A percentile compares a stretch with the other conserved stretches of the same genome.
Conservation (phyloP, 345 rosid species). For the Durio zibethinus region DNA sequence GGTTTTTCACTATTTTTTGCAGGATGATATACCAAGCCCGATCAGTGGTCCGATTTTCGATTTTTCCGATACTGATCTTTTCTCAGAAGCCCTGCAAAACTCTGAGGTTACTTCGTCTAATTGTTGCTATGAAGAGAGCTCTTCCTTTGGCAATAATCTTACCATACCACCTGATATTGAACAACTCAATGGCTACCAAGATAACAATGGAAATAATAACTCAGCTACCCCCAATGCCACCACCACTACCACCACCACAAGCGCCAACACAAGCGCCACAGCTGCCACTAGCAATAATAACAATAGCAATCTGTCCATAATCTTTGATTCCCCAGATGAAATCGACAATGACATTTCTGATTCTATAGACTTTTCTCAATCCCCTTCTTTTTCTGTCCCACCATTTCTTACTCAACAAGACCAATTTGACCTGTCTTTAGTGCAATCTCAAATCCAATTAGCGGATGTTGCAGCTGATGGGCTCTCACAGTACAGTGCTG, state of each 20-base stretch:
- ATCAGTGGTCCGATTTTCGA: slow-evolving; percentile 62
- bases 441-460: slow-evolving; percentile 36
- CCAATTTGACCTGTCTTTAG: slow-evolving; percentile 54
- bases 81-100: slow-evolving; percentile 61
- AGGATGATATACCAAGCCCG: slow-evolving; percentile 84
- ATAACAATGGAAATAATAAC: slow-evolving; percentile 25
- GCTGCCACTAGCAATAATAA: slow-evolving; percentile 28
- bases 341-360: slow-evolving; percentile 74
- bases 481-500: slow-evolving; percentile 27
- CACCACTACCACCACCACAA: slow-evolving; percentile 26
- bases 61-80: slow-evolving; percentile 57
- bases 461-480: slow-evolving; percentile 34
- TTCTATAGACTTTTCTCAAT: slow-evolving; percentile 74
- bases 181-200: slow-evolving; percentile 30
- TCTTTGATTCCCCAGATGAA: slow-evolving; percentile 65
- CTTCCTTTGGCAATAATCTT: slow-evolving; percentile 36
- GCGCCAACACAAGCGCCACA: slow-evolving; percentile 22
- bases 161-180: slow-evolving; percentile 31
- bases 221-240: slow-evolving; percentile 9
- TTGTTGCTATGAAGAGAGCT: slow-evolving; percentile 53
- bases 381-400: slow-evolving; percentile 51
- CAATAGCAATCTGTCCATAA: slow-evolving; percentile 37
- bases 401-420: slow-evolving; percentile 44
- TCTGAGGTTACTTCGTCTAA: slow-evolving; percentile 66
- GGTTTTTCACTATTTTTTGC: slow-evolving; percentile 20